Evolutionary conservation across 1,284 basidiomycete species (phyloP).

Genomic region (Ceratobasidium sp.): DNA sequence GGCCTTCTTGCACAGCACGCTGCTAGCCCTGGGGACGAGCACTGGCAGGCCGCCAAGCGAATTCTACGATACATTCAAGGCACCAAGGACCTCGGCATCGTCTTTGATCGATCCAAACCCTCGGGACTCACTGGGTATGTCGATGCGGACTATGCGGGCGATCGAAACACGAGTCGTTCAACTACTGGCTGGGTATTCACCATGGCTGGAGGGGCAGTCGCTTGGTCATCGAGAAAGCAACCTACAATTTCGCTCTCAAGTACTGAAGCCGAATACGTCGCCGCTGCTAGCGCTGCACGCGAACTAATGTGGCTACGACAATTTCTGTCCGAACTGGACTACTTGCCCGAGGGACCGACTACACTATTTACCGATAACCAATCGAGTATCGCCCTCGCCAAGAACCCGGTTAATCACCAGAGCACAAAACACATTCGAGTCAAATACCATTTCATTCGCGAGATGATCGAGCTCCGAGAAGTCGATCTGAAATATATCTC

Average conservation of each 20-base stretch:
- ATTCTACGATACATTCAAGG: constrained; percentile 58
- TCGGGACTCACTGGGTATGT: not conserved
- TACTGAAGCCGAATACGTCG: constrained; percentile 60
- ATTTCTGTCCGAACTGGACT: constrained; percentile 46
- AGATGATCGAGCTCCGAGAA: constrained; percentile 54
- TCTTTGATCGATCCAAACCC: constrained; percentile 23
- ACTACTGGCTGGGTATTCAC: constrained; percentile 28
- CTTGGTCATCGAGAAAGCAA: constrained; percentile 54
- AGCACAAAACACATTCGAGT: constrained; percentile 57
- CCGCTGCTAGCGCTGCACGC: constrained; percentile 53
- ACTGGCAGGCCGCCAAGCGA: constrained; percentile 53
- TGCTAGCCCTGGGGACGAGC: constrained; percentile 50
- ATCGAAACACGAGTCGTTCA: constrained; percentile 13
- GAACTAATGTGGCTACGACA: constrained; percentile 55
- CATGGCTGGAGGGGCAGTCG: not conserved
- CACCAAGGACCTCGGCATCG: constrained; percentile 56
- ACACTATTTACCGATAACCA: constrained; percentile 53
- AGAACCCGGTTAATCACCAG: constrained; percentile 52
- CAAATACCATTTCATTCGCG: constrained; percentile 53
- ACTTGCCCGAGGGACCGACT: not conserved
- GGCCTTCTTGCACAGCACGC: constrained; percentile 51
- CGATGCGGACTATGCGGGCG: constrained; percentile 22
- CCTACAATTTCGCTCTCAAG: constrained; percentile 55
- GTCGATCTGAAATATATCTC: constrained; percentile 57
- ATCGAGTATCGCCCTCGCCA: constrained; percentile 51